phyloP scores from a whole-genome alignment of 768 basidiomycete species.

The Nidularia pulvinata region DNA sequence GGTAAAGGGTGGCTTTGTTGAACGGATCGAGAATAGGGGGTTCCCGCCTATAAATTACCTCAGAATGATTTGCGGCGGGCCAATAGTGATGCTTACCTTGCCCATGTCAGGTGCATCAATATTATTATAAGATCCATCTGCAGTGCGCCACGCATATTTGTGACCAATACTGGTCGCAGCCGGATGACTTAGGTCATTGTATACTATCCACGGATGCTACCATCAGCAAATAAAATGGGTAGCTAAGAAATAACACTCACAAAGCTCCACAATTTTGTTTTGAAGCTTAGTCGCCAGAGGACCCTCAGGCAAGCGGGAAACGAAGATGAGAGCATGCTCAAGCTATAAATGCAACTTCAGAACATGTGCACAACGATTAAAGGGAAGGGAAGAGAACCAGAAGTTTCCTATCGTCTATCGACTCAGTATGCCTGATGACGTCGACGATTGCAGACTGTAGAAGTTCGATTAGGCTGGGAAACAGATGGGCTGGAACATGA shows the following conservation, averaged over 20 bases:
- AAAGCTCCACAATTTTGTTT: conserved; percentile 49
- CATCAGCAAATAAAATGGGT: no score
- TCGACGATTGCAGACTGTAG: conserved; percentile 67
- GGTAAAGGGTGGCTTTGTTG: conserved; percentile 69
- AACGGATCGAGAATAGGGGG: conserved; percentile 83
- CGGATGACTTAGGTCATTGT: conserved; percentile 83
- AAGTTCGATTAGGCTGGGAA: background rate
- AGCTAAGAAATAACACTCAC: conserved; percentile 36
- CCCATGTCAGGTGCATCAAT: conserved; percentile 69
- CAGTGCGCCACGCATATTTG: conserved; percentile 63
- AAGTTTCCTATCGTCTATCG: conserved; percentile 78
- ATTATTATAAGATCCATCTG: conserved; percentile 83
- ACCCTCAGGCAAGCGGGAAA: conserved; percentile 58
- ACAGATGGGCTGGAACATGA: background rate
- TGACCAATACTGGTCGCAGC: conserved; percentile 67
- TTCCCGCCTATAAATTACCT: conserved; percentile 44
- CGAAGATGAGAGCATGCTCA: conserved; percentile 65
- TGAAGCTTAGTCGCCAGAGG: conserved; percentile 30
- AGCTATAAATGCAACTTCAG: conserved; percentile 40
- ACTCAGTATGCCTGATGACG: conserved; percentile 52
- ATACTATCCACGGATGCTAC: conserved; percentile 43
- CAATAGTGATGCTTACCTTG: conserved; percentile 30
- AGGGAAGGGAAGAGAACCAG: conserved; percentile 42
- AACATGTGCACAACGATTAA: background rate
- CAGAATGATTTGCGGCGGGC: background rate